Conservation (phyloP, 305 asterid species). For the Fraxinus baroniana region DNA sequence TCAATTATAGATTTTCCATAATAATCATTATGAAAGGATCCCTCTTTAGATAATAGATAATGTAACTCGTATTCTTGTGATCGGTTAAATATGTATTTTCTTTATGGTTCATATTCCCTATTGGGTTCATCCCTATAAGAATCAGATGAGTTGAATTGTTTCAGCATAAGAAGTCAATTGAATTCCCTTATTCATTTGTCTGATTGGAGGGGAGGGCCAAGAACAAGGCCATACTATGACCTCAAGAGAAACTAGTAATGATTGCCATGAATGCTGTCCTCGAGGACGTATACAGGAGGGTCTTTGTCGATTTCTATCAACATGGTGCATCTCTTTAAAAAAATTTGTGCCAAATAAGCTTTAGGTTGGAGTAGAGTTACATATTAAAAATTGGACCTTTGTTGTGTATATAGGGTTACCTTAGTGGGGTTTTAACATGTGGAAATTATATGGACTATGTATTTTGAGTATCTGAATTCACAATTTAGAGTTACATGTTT, state of each 20-base stretch:
- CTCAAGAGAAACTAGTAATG: neutral
- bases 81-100: neutral
- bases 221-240: neutral
- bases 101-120: too few species aligned
- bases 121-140: neutral
- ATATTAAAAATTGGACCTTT: neutral
- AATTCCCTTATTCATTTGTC: neutral
- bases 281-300: neutral
- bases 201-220: neutral
- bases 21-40: neutral
- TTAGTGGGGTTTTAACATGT: neutral
- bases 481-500: too few species aligned
- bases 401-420: neutral
- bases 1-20: neutral
- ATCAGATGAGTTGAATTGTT: neutral
- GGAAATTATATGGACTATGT: too few species aligned
- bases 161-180: neutral
- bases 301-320: neutral
- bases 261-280: neutral
- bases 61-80: neutral
- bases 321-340: neutral
- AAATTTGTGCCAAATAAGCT: neutral
- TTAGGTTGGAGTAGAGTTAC: neutral
- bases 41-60: neutral
- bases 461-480: too few species aligned